phyloP scores from a whole-genome alignment of 2,329 filamentous ascomycete species.

The Epichloe gansuensis region DNA sequence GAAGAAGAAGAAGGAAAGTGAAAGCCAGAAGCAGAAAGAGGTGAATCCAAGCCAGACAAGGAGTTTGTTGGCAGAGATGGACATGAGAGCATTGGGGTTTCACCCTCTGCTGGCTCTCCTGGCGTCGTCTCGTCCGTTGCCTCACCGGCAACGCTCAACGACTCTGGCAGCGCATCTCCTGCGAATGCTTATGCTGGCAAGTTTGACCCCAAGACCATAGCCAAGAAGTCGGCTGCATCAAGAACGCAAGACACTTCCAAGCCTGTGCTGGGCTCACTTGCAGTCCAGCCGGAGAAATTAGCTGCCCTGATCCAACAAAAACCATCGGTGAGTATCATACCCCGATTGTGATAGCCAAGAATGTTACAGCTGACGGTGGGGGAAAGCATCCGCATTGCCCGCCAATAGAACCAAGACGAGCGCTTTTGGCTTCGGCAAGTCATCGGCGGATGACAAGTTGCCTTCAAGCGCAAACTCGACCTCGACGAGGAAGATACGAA shows the following conservation, averaged over 20 bases:
- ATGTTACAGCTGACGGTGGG: background rate
- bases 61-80: slow-evolving; percentile 61
- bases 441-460: slow-evolving; percentile 54
- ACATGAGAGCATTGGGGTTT: slow-evolving; percentile 48
- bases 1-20: slow-evolving; percentile 80
- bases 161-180: slow-evolving; percentile 36
- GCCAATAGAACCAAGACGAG: slow-evolving; percentile 65
- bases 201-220: slow-evolving; percentile 77
- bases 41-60: slow-evolving; percentile 52
- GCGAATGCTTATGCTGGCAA: slow-evolving; percentile 59
- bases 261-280: slow-evolving; percentile 34
- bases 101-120: slow-evolving; percentile 35
- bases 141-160: slow-evolving; percentile 32
- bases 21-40: slow-evolving; percentile 60
- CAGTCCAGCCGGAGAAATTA: slow-evolving; percentile 25
- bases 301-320: slow-evolving; percentile 20
- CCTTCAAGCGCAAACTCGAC: slow-evolving; percentile 62
- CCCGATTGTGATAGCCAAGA: background rate
- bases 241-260: slow-evolving; percentile 41
- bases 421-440: slow-evolving; percentile 71
- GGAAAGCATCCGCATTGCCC: slow-evolving; percentile 41
- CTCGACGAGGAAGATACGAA: slow-evolving; percentile 82
- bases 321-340: slow-evolving; percentile 23
- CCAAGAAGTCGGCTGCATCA: slow-evolving; percentile 60
- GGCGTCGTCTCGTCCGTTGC: slow-evolving; percentile 36